Percentiles rank a stretch among this genome's conserved stretches.
These are phyloP conservation scores for Filosporella fistucella DNA, from an alignment of 495 filamentous ascomycete species.

Conservation along the genomic window DNA sequence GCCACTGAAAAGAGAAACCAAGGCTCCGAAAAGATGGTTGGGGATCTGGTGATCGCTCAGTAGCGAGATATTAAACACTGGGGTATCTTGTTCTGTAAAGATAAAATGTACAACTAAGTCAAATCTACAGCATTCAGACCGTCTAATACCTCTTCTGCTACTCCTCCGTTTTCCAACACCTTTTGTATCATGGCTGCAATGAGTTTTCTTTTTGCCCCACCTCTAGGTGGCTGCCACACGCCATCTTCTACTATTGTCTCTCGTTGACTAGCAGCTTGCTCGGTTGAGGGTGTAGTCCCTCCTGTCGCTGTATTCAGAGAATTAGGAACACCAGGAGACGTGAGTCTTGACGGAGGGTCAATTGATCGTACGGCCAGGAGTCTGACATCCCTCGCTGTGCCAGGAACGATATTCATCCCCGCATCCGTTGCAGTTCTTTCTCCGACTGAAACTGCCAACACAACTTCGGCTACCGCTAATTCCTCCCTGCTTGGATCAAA, in stretches of 20 bases:
- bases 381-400: constrained; percentile 28
- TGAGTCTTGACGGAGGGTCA: constrained; percentile 66
- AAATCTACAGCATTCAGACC: constrained; percentile 63
- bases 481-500: constrained; percentile 91
- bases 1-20: constrained; percentile 27
- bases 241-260: constrained; percentile 58
- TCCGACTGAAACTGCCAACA: constrained; percentile 72
- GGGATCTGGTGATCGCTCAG: constrained; percentile 48
- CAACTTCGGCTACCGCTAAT: constrained; percentile 83
- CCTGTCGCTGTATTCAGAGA: constrained; percentile 60
- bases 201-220: constrained; percentile 66
- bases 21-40: constrained; percentile 56
- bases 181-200: constrained; percentile 63
- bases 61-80: not conserved
- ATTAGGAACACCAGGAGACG: constrained; percentile 56
- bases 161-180: constrained; percentile 64
- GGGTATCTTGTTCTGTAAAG: constrained; percentile 8
- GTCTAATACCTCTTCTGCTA: constrained; percentile 78
- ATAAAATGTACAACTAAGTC: constrained; percentile 22
- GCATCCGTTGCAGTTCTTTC: constrained; percentile 26
- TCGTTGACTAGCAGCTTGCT: constrained; percentile 36
- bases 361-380: constrained; percentile 63
- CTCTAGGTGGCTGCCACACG: constrained; percentile 74
- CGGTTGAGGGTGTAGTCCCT: constrained; percentile 27
- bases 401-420: constrained; percentile 26